These are phyloP conservation scores for Naematelia aurantialba DNA, from an alignment of 768 basidiomycete species.

Conservation along the genomic window DNA sequence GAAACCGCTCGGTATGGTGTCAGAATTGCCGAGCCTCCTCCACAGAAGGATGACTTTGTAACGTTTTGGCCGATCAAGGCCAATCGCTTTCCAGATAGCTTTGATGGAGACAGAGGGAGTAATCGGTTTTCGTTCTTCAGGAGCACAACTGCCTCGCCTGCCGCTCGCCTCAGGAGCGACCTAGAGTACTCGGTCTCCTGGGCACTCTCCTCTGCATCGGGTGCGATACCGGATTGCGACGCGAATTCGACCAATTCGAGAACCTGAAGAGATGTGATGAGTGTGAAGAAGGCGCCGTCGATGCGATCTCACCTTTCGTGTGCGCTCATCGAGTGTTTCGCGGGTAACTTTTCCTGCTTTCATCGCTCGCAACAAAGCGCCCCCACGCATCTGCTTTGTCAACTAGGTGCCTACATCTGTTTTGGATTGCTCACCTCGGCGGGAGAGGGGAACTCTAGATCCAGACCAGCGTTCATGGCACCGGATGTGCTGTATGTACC, in stretches of 20 bases:
- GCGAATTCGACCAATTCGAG: neutral
- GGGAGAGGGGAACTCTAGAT: slow-evolving; percentile 49
- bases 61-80: slow-evolving; percentile 62
- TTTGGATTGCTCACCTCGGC: neutral
- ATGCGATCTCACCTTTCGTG: slow-evolving; percentile 22
- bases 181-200: slow-evolving; percentile 55
- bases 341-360: too few relatives aligned
- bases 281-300: slow-evolving; percentile 57
- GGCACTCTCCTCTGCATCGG: neutral
- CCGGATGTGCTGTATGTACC: slow-evolving; percentile 54
- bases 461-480: slow-evolving; percentile 62
- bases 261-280: slow-evolving; percentile 51
- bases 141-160: slow-evolving; percentile 66
- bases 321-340: slow-evolving; percentile 56
- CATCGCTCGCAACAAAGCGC: too few relatives aligned
- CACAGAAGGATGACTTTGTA: slow-evolving; percentile 46
- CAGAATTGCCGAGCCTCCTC: slow-evolving; percentile 68
- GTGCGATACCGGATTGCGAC: too few relatives aligned
- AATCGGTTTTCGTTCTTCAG: slow-evolving; percentile 63
- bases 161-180: slow-evolving; percentile 51
- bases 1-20: slow-evolving; percentile 66
- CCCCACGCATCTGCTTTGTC: slow-evolving; percentile 13
- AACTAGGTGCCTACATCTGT: too few relatives aligned
- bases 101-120: slow-evolving; percentile 57
- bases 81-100: slow-evolving; percentile 53